Evolutionary conservation across 202 grass and related monocot species (phyloP), one percentile per base, ranked within the genome.

Genomic region (Hordeum pubiflorum): DNA sequence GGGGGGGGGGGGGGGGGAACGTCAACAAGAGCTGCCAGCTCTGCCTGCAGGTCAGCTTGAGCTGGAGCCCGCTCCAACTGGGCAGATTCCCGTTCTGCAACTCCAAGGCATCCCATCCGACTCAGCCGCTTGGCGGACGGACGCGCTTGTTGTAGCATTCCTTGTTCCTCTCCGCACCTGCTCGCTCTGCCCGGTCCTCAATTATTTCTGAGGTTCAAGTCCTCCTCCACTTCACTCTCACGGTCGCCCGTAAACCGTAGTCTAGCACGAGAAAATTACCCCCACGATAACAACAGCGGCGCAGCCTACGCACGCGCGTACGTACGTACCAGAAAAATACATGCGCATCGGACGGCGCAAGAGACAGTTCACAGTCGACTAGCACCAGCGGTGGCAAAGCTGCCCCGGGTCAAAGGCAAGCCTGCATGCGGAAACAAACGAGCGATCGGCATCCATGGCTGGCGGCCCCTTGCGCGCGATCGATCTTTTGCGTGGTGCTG

Each of bases 351-450:
- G 58, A 23, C 43, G 24, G 26, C 24, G 2, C 22, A 77, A 77
- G 22, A 26, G 64, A 64, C 79, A 24, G 4, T 57, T 39, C 37
- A 39, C 37, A 3, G 50, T 52, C 46, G 46, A 52, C 24, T 3
- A 72, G 5, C 29, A 5, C 4, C 15, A 13, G 26, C 61, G 5
- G 33, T 34, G 33, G 33, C 3, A 6, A 74, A 14, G 14, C 5
- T 77, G 81, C 58, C 82, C 87, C 38, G 82, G 5, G 87, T 85
- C 78, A 61, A 20, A 86, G 78, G 87, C 72, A 65, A 89, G 3
- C 27, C 4, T 14, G 12, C 36, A 58, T 26, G 63, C 78, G 5
- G 13, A 69, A 55, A 27, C 24, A 57, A 57, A n/a, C 68, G 38
- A 37, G 18, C 26, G 10, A 38, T 5, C 55, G 37, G 52, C 23